phyloP scores from a whole-genome alignment of 805 yeast genomes.

The Grigorovia humatica region DNA sequence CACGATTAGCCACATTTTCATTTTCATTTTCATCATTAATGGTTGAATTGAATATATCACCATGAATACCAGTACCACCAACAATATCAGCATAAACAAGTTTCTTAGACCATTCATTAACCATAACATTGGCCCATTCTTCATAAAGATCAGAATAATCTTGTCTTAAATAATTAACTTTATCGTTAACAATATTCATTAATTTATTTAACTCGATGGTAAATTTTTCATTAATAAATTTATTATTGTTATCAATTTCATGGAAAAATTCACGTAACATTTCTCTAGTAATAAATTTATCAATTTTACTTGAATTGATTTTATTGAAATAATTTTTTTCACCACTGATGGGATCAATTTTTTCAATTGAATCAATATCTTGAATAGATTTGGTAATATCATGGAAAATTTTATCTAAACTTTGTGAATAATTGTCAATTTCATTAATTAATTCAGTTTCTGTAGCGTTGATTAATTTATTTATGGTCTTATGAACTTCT shows the following conservation, averaged over 20 bases:
- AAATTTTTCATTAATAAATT: conserved; percentile 24
- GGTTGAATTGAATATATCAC: conserved; percentile 21
- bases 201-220: conserved; percentile 24
- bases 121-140: conserved; percentile 60
- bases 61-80: conserved; percentile 25
- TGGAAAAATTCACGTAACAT: conserved; percentile 36
- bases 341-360: conserved; percentile 23
- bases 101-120: conserved; percentile 53
- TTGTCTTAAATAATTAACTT: conserved; percentile 31
- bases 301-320: conserved; percentile 28
- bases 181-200: conserved; percentile 28
- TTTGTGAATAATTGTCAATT: conserved; percentile 27
- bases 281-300: conserved; percentile 36
- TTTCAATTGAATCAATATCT: conserved; percentile 31
- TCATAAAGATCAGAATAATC: conserved; percentile 56
- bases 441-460: conserved; percentile 26
- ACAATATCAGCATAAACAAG: conserved; percentile 35
- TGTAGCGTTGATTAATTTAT: conserved; percentile 18
- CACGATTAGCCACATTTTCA: conserved; percentile 23
- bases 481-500: conserved; percentile 28
- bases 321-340: conserved; percentile 28
- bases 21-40: conserved; percentile 22
- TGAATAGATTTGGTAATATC: conserved; percentile 27
- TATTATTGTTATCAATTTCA: conserved; percentile 9
- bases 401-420: conserved; percentile 19